Base-by-base conservation (phyloP, 139 green algal species). In the Volvox africanus region DNA sequence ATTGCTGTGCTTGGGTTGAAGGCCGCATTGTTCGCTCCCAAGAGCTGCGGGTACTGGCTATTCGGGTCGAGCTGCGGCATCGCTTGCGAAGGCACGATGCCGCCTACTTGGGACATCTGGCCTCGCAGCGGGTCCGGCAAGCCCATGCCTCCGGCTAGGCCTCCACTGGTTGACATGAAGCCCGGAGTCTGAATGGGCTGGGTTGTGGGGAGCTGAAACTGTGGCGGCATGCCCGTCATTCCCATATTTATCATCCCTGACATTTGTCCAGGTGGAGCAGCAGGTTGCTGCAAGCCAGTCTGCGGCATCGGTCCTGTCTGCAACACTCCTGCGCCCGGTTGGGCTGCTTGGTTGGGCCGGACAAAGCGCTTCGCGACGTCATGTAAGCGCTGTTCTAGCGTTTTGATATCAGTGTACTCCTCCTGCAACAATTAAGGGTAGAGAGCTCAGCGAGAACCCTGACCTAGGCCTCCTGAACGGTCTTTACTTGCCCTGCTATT, bases 351-450 rank as follows among this genome's bases (percentile, higher is more conserved):
- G 61, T 33, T 75, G 19, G 55, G 89, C 30, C 44, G 83, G n/a
- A 95, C 89, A 90, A 97, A 94, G 61, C 95, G 93, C 36, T 94
- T 88, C 36, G 97, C 97, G 21, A 99, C 97, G 18, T 93, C 79
- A 84, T 98, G 96, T 80, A 99, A 91, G n/a, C 97, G 93, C 69
- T 88, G 71, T 88, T 99, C 97, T n/a, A 99, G 93, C 12, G 97
- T 99, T 55, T 36, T 88, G 0, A 93, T 50, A 73, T 99, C 94
- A 26, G 89, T 91, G 83, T 99, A 99, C 80, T 98, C 97, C 61
- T 98, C 97, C 97, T 99, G 92, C 80, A 91, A 9, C 11, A 69
- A 81, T 73, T 44, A 33, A 55, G 68, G 71, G 16, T 82, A 62
- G 67, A 35, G 26, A 61, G 55, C 32, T 19, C 21, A 91, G 90